These are phyloP conservation scores for Aspergillus egyptiacus DNA, from an alignment of 495 filamentous ascomycete species.

Conservation along the genomic window DNA sequence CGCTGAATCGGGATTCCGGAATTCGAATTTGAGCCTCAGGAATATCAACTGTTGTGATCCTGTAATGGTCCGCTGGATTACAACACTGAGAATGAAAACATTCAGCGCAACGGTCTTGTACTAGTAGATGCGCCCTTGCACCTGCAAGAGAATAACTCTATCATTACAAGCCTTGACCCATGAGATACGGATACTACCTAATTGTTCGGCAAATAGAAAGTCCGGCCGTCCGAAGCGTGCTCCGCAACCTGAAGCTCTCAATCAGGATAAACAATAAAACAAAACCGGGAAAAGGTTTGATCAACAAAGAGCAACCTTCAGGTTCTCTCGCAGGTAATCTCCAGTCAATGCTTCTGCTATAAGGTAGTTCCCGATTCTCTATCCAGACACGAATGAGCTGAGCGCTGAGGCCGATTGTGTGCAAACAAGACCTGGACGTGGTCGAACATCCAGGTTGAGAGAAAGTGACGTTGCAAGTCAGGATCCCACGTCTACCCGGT, in stretches of 20 bases:
- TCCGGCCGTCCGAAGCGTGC: constrained; percentile 8
- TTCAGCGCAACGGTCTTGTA: too few relatives aligned
- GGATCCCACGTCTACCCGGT: background rate
- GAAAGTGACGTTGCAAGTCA: background rate
- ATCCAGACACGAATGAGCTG: too few relatives aligned
- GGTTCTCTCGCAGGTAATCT: background rate
- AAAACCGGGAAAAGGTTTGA: background rate
- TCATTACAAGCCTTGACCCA: too few relatives aligned
- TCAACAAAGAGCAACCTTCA: background rate
- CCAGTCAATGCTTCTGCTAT: background rate
- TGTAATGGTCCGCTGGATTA: too few relatives aligned
- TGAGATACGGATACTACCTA: too few relatives aligned
- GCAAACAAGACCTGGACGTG: background rate
- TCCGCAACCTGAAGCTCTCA: constrained; percentile 9
- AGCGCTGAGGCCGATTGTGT: background rate
- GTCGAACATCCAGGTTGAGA: background rate
- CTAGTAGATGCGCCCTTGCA: too few relatives aligned
- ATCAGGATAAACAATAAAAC: constrained; percentile 15
- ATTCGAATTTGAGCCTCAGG: background rate
- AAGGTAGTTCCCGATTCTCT: background rate
- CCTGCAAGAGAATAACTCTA: too few relatives aligned
- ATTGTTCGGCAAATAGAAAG: constrained; percentile 14
- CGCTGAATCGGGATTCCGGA: constrained; percentile 10
- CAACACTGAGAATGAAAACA: too few relatives aligned
- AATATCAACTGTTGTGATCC: too few relatives aligned